Conservation (phyloP, 2,329 filamentous ascomycete species). For the Akanthomyces dipterigenus region DNA sequence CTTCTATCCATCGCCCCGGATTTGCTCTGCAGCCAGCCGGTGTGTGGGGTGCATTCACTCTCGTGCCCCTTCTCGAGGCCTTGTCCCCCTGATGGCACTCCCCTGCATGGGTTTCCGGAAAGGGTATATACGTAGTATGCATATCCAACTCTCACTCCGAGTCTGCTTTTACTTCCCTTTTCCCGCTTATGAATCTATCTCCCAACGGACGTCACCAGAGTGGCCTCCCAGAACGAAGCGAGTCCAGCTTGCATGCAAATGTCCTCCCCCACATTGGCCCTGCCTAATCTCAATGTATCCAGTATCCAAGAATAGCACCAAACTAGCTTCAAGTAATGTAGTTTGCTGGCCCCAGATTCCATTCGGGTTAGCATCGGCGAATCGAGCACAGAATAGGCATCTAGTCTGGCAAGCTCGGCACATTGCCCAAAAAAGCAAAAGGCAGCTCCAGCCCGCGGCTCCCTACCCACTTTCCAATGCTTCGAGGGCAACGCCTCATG, state of each 20-base stretch:
- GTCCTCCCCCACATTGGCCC: too few relatives aligned
- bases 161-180: background rate
- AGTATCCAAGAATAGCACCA: background rate
- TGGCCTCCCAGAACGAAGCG: background rate
- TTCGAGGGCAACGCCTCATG: background rate
- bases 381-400: background rate
- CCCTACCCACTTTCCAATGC: background rate
- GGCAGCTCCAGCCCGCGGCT: background rate
- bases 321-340: background rate
- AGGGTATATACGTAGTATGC: too few relatives aligned
- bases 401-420: background rate
- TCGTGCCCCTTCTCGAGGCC: background rate
- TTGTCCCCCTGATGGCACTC: background rate
- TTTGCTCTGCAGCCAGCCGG: background rate
- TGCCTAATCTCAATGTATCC: too few relatives aligned
- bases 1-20: background rate
- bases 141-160: too few relatives aligned
- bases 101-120: too few relatives aligned
- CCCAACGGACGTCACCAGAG: background rate
- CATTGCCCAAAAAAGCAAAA: background rate
- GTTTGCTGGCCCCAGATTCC: background rate
- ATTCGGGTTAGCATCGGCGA: background rate
- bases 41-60: background rate
- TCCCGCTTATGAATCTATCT: too few relatives aligned
- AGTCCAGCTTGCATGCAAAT: too few relatives aligned